A percentile compares a stretch with the other conserved stretches of the same genome.
Conservation (phyloP, 2,329 filamentous ascomycete genomes). For the Exserohilum rostratum region DNA sequence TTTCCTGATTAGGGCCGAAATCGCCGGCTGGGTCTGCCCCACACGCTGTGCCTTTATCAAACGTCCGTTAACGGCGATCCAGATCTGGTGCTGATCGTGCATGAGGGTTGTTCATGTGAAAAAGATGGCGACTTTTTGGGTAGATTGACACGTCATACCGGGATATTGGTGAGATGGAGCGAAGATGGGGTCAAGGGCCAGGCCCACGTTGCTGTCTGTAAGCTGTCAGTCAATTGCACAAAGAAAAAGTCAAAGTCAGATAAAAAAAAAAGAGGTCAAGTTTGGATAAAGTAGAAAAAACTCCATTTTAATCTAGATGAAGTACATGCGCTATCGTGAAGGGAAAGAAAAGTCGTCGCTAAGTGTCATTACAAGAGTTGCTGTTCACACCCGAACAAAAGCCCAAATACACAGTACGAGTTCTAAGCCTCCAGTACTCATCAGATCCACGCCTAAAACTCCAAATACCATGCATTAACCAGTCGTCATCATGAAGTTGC, state of each 20-base stretch:
- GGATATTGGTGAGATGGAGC: neutral
- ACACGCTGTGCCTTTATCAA: neutral
- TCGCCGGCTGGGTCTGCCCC: constrained; percentile 1
- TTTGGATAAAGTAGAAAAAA: neutral
- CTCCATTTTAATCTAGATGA: constrained; percentile 1
- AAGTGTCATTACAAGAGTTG: constrained; percentile 10
- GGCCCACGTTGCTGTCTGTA: neutral
- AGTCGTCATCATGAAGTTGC: constrained; percentile 2
- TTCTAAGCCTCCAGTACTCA: constrained; percentile 24
- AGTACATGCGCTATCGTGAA: neutral
- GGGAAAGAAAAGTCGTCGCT: constrained; percentile 5
- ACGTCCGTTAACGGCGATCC: neutral
- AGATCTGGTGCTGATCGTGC: neutral
- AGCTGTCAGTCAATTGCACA: too few relatives aligned
- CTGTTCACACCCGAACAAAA: neutral
- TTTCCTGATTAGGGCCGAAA: constrained; percentile 5
- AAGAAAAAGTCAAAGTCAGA: too few relatives aligned
- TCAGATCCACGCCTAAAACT: constrained; percentile 21
- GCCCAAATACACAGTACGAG: constrained; percentile 9
- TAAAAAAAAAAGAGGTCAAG: too few relatives aligned
- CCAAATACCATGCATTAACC: constrained; percentile 19
- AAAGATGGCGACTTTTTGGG: neutral
- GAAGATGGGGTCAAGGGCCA: neutral
- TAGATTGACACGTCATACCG: neutral
- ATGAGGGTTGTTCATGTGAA: neutral